A percentile compares a stretch with the other conserved stretches of the same genome.
phyloP scores from a whole-genome alignment of 495 filamentous ascomycete species.

The Xylaria bambusicola region DNA sequence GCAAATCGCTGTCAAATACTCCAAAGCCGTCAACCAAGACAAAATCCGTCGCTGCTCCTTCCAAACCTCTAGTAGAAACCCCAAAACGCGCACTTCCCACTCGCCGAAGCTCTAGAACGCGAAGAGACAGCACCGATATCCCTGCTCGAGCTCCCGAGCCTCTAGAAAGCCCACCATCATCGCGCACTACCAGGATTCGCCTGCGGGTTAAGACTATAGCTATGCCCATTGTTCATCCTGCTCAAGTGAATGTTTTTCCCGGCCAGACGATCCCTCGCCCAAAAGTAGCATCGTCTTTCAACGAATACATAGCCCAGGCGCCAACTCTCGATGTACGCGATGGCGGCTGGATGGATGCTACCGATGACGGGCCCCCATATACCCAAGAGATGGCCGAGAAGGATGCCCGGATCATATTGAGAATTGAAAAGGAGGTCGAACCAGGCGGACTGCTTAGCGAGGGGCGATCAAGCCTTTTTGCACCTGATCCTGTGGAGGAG shows the following conservation, averaged over 20 bases:
- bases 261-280: slow-evolving; percentile 35
- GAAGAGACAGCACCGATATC: slow-evolving; percentile 19
- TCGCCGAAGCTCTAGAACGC: slow-evolving; percentile 40
- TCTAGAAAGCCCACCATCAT: slow-evolving; percentile 31
- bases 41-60: slow-evolving; percentile 37
- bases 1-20: slow-evolving; percentile 24
- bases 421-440: slow-evolving; percentile 68
- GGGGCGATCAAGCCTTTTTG: slow-evolving; percentile 71
- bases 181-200: slow-evolving; percentile 46
- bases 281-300: slow-evolving; percentile 51
- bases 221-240: slow-evolving; percentile 57
- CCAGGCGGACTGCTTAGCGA: slow-evolving; percentile 73
- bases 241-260: slow-evolving; percentile 45
- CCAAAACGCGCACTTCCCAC: slow-evolving; percentile 37
- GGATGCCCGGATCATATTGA: slow-evolving; percentile 58
- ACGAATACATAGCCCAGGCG: slow-evolving; percentile 53
- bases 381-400: slow-evolving; percentile 52
- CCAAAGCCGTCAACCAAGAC: slow-evolving; percentile 32
- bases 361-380: slow-evolving; percentile 57
- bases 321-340: slow-evolving; percentile 47
- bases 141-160: slow-evolving; percentile 24
- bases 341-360: slow-evolving; percentile 48
- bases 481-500: slow-evolving; percentile 74
- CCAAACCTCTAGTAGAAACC: slow-evolving; percentile 34
- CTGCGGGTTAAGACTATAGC: slow-evolving; percentile 37